Conservation (phyloP, 192 early-diverging fungal genomes). For the Coemansia sp. region DNA sequence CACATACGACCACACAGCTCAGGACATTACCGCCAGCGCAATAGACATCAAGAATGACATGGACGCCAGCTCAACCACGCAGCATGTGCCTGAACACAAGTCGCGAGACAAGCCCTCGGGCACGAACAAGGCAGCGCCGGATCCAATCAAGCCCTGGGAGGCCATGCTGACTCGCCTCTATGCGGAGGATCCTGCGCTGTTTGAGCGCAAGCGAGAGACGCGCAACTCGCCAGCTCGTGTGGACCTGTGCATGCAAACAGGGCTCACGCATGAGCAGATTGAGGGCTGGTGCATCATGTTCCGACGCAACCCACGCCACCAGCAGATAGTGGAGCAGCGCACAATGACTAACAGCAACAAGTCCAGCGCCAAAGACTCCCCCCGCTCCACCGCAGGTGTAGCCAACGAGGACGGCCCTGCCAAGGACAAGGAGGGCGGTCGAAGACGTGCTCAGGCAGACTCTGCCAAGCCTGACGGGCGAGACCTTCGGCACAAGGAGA, state of each 20-base stretch:
- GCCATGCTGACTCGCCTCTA: constrained; percentile 65
- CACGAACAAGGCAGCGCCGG: constrained; percentile 10
- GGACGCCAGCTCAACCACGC: neutral
- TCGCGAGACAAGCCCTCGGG: neutral
- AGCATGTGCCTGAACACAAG: constrained; percentile 2
- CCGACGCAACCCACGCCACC: constrained; percentile 72
- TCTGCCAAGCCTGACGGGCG: constrained; percentile 15
- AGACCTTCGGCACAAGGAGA: constrained; percentile 57
- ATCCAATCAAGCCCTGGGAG: constrained; percentile 67
- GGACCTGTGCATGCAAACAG: constrained; percentile 64
- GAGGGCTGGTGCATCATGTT: constrained; percentile 95
- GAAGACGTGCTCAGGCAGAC: neutral
- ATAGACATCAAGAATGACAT: constrained; percentile 51
- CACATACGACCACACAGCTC: constrained; percentile 79
- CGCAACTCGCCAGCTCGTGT: constrained; percentile 67
- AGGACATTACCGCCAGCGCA: constrained; percentile 66
- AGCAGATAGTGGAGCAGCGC: constrained; percentile 63
- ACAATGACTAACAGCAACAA: neutral
- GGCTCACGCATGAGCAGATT: constrained; percentile 88
- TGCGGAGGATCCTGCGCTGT: constrained; percentile 60
- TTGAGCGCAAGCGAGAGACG: constrained; percentile 62
- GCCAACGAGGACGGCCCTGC: neutral
- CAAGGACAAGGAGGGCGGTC: neutral
- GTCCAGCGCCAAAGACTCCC: neutral
- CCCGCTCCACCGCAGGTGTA: neutral